phyloP scores from a whole-genome alignment of 2,329 filamentous ascomycete genomes.

The Sporothrix brunneoviolacea region DNA sequence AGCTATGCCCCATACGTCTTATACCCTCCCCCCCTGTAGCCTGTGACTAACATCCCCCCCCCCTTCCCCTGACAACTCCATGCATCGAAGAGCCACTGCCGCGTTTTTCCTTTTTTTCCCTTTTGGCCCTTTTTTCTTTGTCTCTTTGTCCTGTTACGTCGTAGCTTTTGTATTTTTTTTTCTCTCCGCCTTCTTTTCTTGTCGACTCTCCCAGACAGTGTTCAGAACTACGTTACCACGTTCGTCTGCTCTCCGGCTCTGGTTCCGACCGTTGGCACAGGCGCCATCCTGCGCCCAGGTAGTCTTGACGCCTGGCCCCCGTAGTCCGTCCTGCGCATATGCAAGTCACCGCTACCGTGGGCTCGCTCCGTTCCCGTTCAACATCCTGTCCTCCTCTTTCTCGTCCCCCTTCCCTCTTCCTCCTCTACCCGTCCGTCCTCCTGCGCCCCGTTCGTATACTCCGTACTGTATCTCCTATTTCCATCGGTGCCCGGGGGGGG shows the following conservation, averaged over 20 bases:
- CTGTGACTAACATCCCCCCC: conserved; percentile 3
- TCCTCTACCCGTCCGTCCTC: not conserved
- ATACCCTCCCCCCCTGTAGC: not conserved
- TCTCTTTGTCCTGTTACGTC: no score
- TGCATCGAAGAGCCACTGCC: conserved; percentile 2
- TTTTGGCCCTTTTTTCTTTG: no score
- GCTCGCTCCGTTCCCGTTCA: not conserved
- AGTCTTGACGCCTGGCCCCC: not conserved
- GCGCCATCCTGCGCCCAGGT: not conserved
- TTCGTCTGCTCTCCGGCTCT: not conserved
- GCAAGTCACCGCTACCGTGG: not conserved
- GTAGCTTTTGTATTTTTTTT: not conserved
- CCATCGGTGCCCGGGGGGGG: no score
- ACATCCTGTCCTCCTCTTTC: not conserved
- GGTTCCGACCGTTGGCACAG: not conserved
- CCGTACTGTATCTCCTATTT: no score
- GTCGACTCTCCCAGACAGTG: conserved; percentile 1
- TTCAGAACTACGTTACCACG: not conserved
- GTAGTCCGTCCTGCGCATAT: not conserved
- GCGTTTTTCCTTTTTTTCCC: not conserved
- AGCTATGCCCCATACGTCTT: not conserved
- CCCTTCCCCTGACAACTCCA: not conserved
- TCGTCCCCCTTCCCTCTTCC: not conserved
- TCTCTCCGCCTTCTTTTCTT: not conserved
- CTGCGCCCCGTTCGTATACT: no score